Evolutionary conservation across 306 rosid species (phyloP), one percentile per base, ranked within the genome.

Genomic region (Spatholobus suberectus): DNA sequence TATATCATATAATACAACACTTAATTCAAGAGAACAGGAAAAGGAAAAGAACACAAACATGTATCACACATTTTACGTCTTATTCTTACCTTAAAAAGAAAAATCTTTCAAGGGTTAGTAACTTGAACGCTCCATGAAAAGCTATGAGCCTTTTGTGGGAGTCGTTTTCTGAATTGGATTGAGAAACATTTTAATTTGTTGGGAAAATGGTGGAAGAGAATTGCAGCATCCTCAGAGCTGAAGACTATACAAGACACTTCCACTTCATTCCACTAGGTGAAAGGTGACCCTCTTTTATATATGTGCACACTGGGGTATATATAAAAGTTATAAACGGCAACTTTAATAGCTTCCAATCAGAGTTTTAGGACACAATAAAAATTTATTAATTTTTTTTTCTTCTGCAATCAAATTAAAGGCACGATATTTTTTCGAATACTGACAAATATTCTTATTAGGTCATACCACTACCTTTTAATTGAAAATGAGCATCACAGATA

Each of bases 121-220:
- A 29, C 69, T 62, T 15, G 69, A 15, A 62, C 12, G 41, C 69
- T 29, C 69, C 67, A 26, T 17, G 41, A 14, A 32, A 32, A 65
- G 18, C 23, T 57, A 21, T 57, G 15, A 65, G 17, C 70, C 34
- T 65, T 65, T 34, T 65, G 3, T n/a, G 4, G n/a, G 71, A 35
- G 72, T 66, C 29, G 5, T 37, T 37, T 66, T 7, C 46, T 1
- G 12, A 35, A 8, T 34, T 29, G 40, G 55, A 69, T 67, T 54
- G 43, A 41, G 49, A 49, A 70, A 58, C 11, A 29, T 27, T 62
- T 29, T 62, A 62, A 27, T 58, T 7, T 43, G n/a, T 10, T 12
- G n/a, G 57, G 57, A 52, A 68, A 46, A 34, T 34, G 51, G 41
- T 61, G 66, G 40, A 73, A n/a, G 52, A 72, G 52, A 73, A 70